Conservation (phyloP, 2,329 filamentous ascomycete genomes). For the Neopestalotiopsis rosae region DNA sequence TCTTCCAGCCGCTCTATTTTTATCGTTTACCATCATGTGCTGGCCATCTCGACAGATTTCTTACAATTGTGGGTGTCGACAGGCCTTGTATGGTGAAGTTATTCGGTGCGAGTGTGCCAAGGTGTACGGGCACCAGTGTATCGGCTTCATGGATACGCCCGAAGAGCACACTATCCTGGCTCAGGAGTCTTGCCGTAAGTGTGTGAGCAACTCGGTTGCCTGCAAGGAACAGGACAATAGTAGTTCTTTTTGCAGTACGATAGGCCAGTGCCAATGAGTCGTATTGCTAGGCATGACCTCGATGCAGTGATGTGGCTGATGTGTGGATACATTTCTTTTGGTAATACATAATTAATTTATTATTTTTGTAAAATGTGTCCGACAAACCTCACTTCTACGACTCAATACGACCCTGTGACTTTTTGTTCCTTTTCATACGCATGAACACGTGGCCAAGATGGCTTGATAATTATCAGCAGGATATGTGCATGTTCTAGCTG, state of each 20-base stretch:
- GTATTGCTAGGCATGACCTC: too few relatives aligned
- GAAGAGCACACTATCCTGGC: background rate
- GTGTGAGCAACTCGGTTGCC: background rate
- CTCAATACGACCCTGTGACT: too few relatives aligned
- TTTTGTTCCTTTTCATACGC: too few relatives aligned
- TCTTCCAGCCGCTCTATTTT: too few relatives aligned
- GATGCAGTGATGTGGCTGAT: too few relatives aligned
- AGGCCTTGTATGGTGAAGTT: background rate
- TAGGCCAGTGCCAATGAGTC: background rate
- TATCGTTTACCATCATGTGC: slow-evolving; percentile 1
- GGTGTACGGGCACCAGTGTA: slow-evolving; percentile 11
- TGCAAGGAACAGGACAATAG: background rate
- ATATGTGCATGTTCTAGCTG: too few relatives aligned
- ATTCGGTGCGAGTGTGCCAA: slow-evolving; percentile 1
- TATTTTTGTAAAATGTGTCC: too few relatives aligned
- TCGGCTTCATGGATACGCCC: slow-evolving; percentile 6
- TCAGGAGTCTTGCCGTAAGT: background rate
- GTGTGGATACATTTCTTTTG: too few relatives aligned
- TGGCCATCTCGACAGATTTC: background rate
- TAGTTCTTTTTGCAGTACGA: background rate
- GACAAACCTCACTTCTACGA: too few relatives aligned
- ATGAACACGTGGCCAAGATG: too few relatives aligned
- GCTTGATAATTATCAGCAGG: too few relatives aligned
- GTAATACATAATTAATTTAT: too few relatives aligned
- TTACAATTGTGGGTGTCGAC: background rate